Evolutionary conservation across 106 monocot genomes (phyloP).

Genomic region (Posidonia australis): DNA sequence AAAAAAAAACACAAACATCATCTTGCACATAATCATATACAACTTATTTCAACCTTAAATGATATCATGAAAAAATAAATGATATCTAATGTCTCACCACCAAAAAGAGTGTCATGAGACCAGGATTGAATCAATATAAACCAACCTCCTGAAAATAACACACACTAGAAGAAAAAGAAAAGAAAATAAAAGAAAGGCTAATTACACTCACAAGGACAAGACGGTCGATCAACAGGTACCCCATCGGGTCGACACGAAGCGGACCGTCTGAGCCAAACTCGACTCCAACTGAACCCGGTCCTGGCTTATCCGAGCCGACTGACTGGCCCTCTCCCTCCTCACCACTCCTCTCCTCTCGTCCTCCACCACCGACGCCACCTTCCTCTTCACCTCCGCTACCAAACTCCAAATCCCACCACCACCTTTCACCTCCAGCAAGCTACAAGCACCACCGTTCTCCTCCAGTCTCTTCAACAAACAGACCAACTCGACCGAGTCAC

Average conservation of each 20-base stretch:
- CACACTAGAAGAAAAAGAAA: too few species aligned
- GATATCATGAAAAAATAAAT: too few species aligned
- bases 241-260: conserved; percentile 13
- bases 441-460: background rate
- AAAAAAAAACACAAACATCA: too few species aligned
- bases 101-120: too few species aligned
- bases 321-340: background rate
- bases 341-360: background rate
- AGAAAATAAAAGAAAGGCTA: too few species aligned
- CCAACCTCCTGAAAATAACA: too few species aligned
- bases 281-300: background rate
- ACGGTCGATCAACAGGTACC: too few species aligned
- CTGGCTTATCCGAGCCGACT: conserved; percentile 6
- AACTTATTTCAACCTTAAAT: too few species aligned
- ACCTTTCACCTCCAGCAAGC: background rate
- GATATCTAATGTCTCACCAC: too few species aligned
- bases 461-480: conserved; percentile 13
- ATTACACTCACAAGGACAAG: too few species aligned
- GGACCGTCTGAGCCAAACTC: background rate
- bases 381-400: background rate
- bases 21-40: too few species aligned
- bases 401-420: background rate
- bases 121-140: too few species aligned
- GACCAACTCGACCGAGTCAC: conserved; percentile 8
- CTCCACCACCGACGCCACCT: background rate